Evolutionary conservation across 148 eudicot species (phyloP).

Genomic region (Cornus florida): DNA sequence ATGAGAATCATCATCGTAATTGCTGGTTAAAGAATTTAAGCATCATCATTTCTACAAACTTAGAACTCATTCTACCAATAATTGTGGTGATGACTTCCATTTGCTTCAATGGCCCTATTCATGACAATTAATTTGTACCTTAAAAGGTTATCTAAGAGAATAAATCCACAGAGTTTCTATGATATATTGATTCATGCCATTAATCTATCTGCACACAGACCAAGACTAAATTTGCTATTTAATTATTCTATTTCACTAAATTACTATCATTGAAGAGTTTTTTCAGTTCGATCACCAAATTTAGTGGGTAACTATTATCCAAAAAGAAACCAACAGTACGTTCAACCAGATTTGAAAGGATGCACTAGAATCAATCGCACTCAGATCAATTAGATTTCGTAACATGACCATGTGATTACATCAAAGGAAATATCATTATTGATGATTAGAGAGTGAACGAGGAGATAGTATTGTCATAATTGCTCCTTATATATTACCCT

Average conservation of each 20-base stretch:
- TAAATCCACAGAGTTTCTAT: background rate
- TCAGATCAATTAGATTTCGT: background rate
- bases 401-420: background rate
- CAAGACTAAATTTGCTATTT: background rate
- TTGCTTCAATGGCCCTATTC: background rate
- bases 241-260: background rate
- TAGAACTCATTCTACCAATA: background rate
- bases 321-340: background rate
- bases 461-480: background rate
- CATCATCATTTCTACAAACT: background rate
- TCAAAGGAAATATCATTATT: background rate
- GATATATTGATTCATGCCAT: background rate
- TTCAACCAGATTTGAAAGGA: background rate
- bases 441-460: background rate
- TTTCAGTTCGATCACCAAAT: background rate
- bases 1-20: background rate
- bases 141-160: background rate
- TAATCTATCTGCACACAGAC: background rate
- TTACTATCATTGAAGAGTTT: constrained; percentile 1
- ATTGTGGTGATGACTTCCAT: background rate
- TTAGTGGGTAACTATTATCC: background rate
- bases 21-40: background rate
- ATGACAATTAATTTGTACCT: background rate
- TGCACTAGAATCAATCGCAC: background rate
- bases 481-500: background rate